Evolutionary conservation across 1,284 basidiomycete species (phyloP).

Genomic region (Hemileia vastatrix): DNA sequence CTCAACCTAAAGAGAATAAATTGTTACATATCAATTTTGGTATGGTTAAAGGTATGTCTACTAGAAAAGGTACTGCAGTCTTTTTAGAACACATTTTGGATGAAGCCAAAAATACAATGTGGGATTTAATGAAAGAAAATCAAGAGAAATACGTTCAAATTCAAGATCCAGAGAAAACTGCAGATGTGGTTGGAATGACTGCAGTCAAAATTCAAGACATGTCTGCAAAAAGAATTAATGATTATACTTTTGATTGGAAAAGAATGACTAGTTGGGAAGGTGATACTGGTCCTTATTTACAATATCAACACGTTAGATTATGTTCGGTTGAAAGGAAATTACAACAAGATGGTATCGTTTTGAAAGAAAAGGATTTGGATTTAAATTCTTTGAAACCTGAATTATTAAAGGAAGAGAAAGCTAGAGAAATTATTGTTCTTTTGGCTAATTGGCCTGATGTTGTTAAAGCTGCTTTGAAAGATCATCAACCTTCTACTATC

Average conservation of each 20-base stretch:
- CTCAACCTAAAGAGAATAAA: no score
- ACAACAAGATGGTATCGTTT: conserved; percentile 59
- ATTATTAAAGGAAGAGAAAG: conserved; percentile 60
- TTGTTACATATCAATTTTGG: conserved; percentile 82
- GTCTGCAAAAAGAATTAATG: conserved; percentile 90
- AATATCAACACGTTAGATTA: conserved; percentile 92
- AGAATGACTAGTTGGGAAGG: conserved; percentile 94
- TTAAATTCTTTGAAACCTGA: conserved; percentile 60
- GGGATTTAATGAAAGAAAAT: conserved; percentile 90
- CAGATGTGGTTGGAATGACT: conserved; percentile 80
- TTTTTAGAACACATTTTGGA: conserved; percentile 90
- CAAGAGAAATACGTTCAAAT: conserved; percentile 82
- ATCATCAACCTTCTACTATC: conserved; percentile 79
- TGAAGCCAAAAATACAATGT: conserved; percentile 82
- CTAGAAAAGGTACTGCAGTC: conserved; percentile 87
- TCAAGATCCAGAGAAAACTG: conserved; percentile 73
- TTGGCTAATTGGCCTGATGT: conserved; percentile 84
- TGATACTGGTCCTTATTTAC: conserved; percentile 88
- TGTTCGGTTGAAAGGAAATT: conserved; percentile 88
- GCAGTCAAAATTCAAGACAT: conserved; percentile 98
- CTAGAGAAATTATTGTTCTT: conserved; percentile 75
- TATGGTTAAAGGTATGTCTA: conserved; percentile 88
- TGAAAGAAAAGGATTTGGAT: conserved; percentile 58
- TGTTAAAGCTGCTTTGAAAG: conserved; percentile 71
- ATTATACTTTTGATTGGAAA: conserved; percentile 90